Evolutionary conservation across 2,329 filamentous ascomycete genomes (phyloP).

Genomic region (Sporothrix globosa): DNA sequence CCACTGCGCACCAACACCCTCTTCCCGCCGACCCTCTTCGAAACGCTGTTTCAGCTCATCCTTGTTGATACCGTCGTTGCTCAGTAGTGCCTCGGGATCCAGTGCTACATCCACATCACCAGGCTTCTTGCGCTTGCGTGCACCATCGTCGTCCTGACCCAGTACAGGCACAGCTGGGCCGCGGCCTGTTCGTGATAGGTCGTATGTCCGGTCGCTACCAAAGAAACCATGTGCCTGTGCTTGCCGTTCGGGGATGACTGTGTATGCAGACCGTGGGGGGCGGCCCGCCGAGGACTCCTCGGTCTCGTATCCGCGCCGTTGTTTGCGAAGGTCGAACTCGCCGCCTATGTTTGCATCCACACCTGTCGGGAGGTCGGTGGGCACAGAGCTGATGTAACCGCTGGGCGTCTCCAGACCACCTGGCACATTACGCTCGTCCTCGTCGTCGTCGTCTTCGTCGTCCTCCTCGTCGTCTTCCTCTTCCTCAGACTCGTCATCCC

Average conservation of each 20-base stretch:
- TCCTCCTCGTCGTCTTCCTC: slow-evolving; percentile 67
- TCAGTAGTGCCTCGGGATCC: slow-evolving; percentile 77
- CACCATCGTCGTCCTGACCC: slow-evolving; percentile 73
- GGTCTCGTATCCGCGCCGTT: slow-evolving; percentile 81
- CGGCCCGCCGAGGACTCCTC: slow-evolving; percentile 67
- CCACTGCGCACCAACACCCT: slow-evolving; percentile 70
- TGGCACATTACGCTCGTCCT: slow-evolving; percentile 60
- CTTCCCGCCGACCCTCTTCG: slow-evolving; percentile 69
- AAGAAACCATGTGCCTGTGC: slow-evolving; percentile 91
- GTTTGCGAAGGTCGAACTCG: slow-evolving; percentile 90
- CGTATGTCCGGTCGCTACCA: slow-evolving; percentile 90
- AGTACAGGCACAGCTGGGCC: slow-evolving; percentile 67
- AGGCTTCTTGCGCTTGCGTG: slow-evolving; percentile 87
- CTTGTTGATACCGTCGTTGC: slow-evolving; percentile 77
- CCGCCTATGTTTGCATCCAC: slow-evolving; percentile 74
- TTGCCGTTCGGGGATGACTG: slow-evolving; percentile 85
- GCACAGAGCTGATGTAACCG: slow-evolving; percentile 77
- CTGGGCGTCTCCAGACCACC: slow-evolving; percentile 77
- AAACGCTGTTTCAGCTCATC: slow-evolving; percentile 81
- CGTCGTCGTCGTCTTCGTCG: slow-evolving; percentile 71
- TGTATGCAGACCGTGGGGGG: slow-evolving; percentile 77
- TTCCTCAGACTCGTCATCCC: slow-evolving; percentile 73
- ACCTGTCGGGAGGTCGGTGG: slow-evolving; percentile 73
- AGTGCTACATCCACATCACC: slow-evolving; percentile 93
- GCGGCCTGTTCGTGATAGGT: slow-evolving; percentile 62